phyloP scores from a whole-genome alignment of 2,329 filamentous ascomycete genomes.

The Fusarium metavorans region DNA sequence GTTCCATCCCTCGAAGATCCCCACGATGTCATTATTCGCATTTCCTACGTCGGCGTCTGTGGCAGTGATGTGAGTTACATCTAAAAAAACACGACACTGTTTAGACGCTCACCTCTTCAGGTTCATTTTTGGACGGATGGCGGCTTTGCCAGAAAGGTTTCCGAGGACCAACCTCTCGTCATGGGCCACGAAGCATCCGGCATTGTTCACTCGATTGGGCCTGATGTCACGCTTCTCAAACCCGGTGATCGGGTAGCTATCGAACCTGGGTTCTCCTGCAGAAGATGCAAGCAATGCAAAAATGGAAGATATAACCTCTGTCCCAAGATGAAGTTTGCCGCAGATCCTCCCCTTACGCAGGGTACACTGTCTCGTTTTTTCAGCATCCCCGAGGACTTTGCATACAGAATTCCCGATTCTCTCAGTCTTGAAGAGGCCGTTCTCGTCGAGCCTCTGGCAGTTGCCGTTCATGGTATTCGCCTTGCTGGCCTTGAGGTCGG shows the following conservation, averaged over 20 bases:
- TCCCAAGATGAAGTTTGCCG: slow-evolving; percentile 87
- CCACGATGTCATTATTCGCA: slow-evolving; percentile 39
- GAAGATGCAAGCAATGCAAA: slow-evolving; percentile 81
- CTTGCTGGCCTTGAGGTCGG: slow-evolving; percentile 79
- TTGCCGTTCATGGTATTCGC: slow-evolving; percentile 85
- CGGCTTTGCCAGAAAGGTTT: slow-evolving; percentile 81
- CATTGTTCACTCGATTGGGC: slow-evolving; percentile 77
- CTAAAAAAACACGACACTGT: not conserved
- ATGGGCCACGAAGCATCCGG: slow-evolving; percentile 79
- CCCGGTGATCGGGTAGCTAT: slow-evolving; percentile 88
- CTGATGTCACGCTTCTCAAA: slow-evolving; percentile 70
- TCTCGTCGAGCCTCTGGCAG: slow-evolving; percentile 86
- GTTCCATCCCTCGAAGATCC: slow-evolving; percentile 40
- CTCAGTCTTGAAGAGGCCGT: slow-evolving; percentile 88
- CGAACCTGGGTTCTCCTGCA: slow-evolving; percentile 90
- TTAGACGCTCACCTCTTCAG: slow-evolving; percentile 50
- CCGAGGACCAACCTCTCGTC: slow-evolving; percentile 83
- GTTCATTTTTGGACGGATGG: slow-evolving; percentile 89
- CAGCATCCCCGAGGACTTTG: slow-evolving; percentile 85
- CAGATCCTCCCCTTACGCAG: slow-evolving; percentile 85
- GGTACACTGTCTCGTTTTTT: slow-evolving; percentile 92
- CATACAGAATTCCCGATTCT: slow-evolving; percentile 84
- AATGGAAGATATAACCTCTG: slow-evolving; percentile 91
- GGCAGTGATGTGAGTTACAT: slow-evolving; percentile 39
- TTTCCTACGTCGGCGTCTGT: slow-evolving; percentile 44